Evolutionary conservation across 371 early-diverging fungal genomes (phyloP), one percentile per base, ranked within the genome.

Genomic region (Saksenaea oblongispora): DNA sequence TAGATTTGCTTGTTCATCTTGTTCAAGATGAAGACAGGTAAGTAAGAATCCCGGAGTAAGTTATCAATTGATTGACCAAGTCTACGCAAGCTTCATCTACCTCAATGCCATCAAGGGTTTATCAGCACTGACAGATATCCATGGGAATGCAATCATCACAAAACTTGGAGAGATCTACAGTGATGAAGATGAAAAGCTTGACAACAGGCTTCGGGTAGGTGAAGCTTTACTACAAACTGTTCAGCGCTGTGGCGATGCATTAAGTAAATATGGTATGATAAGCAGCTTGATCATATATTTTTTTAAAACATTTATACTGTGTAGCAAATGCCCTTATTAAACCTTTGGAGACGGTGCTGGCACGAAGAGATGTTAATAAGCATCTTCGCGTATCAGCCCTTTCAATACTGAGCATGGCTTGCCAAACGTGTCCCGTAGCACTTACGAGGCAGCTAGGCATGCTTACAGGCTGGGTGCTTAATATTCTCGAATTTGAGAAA

Each of bases 31-130:
- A 88, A 28, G 95, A 95, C 63, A 91, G 90, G 89, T 89, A 64
- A 64, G 58, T 17, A 24, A 51, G 41, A 44, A 5, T n/a, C 44
- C 22, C 3, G 51, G 22, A 4, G 22, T 18, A 47, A 9, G 22
- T 44, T 47, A 22, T 8, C 10, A 28, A 51, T 36, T 31, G 17
- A 44, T 24, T 5, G 10, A 13, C 24, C 44, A 24, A n/a, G 34
- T 61, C 4, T 22, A 3, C 22, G 22, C 22, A 64, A 91, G 92
- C 67, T 95, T 89, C 62, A 87, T 95, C 24, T 94, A 95, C 63
- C 80, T 95, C 56, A 95, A 95, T 71, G 95, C 95, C 4, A 85
- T 95, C 68, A 92, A 92, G 59, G 93, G 95, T 0, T 75, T 94
- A 8, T 84, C 91, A 3, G 86, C 94, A 0, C 72, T 94, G 41